Conservation (phyloP, 805 yeast genomes). For the Starmerella etchellsii region DNA sequence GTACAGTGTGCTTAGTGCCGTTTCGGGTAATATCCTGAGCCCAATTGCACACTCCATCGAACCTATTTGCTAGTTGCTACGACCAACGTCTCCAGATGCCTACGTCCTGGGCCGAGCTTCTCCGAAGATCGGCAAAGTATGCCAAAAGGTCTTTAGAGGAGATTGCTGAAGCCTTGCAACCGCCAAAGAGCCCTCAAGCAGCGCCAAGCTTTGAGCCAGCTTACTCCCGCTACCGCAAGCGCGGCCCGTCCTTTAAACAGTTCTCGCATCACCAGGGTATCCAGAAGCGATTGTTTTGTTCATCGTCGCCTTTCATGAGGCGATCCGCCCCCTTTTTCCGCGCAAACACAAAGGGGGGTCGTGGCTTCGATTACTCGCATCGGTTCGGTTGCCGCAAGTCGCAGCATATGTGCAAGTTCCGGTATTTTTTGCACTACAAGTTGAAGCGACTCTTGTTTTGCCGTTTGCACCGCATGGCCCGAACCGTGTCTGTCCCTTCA, state of each 20-base stretch:
- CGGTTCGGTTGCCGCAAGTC: no score
- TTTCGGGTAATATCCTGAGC: no score
- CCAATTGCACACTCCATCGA: no score
- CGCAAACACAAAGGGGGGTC: neutral
- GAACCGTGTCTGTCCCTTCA: no score
- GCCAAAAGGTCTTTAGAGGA: constrained; percentile 14
- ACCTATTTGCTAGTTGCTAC: no score
- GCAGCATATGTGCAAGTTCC: no score
- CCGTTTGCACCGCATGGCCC: no score
- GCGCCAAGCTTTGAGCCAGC: constrained; percentile 15
- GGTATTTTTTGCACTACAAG: no score
- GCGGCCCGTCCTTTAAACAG: neutral
- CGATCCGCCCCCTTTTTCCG: neutral
- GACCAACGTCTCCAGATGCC: no score
- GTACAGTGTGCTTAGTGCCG: no score
- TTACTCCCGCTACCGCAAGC: constrained; percentile 11
- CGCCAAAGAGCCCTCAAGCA: constrained; percentile 6
- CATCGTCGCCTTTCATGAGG: neutral
- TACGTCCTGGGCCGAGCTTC: constrained; percentile 13
- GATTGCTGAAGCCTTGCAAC: constrained; percentile 10
- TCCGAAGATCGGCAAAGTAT: constrained; percentile 13
- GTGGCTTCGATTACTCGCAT: no score
- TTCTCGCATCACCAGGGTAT: neutral
- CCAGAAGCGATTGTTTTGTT: neutral
- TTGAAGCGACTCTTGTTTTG: no score